Percentiles rank a stretch among this genome's conserved stretches.
Conservation (phyloP, 208 protist genomes). For the Wallacemonas sp. region DNA sequence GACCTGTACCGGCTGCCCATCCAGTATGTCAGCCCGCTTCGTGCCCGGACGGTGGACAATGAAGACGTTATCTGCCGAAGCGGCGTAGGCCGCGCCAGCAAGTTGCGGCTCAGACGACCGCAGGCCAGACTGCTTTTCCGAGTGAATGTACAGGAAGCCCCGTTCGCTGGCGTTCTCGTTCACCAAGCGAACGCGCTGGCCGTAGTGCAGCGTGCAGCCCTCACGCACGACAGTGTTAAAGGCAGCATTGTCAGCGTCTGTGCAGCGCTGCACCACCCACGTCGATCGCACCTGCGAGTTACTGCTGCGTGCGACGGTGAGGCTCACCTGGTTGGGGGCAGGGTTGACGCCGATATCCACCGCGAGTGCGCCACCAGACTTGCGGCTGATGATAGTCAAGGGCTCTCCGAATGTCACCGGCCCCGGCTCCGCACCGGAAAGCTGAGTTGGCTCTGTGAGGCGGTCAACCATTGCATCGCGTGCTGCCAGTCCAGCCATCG, state of each 20-base stretch:
- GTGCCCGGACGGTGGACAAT: slow-evolving; percentile 47
- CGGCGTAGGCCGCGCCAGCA: slow-evolving; percentile 42
- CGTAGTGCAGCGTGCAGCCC: slow-evolving; percentile 73
- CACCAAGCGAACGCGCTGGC: slow-evolving; percentile 72
- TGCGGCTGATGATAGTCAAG: slow-evolving; percentile 45
- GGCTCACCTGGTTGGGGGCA: slow-evolving; percentile 21
- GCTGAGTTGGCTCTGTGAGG: slow-evolving; percentile 31
- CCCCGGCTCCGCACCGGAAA: slow-evolving; percentile 20
- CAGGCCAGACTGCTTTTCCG: slow-evolving; percentile 43
- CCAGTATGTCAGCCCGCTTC: slow-evolving; percentile 41
- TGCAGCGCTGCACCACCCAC: slow-evolving; percentile 65
- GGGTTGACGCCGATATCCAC: slow-evolving; percentile 30
- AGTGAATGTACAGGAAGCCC: slow-evolving; percentile 73
- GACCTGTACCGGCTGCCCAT: slow-evolving; percentile 55
- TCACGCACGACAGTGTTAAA: slow-evolving; percentile 51
- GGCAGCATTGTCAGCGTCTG: slow-evolving; percentile 69
- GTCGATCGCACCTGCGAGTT: slow-evolving; percentile 56
- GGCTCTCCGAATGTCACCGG: slow-evolving; percentile 55
- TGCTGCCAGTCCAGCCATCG: not conserved
- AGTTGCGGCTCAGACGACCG: slow-evolving; percentile 41
- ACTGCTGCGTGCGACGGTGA: slow-evolving; percentile 11
- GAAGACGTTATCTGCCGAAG: slow-evolving; percentile 68
- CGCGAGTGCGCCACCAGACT: slow-evolving; percentile 47
- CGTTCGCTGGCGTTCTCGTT: slow-evolving; percentile 58
- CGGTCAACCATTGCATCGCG: slow-evolving; percentile 11